Evolutionary conservation across 768 basidiomycete species (phyloP), one percentile per base, ranked within the genome.

Genomic region (Leucogyrophana mollusca): DNA sequence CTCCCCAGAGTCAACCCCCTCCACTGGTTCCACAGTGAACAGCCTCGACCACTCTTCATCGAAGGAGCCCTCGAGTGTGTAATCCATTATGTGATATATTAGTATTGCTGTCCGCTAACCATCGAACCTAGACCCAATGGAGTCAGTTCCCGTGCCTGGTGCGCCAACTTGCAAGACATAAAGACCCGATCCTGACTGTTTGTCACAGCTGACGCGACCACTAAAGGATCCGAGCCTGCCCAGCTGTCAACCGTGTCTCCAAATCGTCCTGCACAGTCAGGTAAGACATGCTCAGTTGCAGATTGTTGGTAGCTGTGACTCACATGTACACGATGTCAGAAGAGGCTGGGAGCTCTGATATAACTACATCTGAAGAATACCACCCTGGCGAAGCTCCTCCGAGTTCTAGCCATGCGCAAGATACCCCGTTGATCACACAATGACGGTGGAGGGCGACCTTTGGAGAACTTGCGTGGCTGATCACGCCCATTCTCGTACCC

Each of bases 391-490:
- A 13, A 30, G 27, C 13, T 13, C 13, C 27, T 30, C 11, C 49
- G 43, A 43, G 41, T 33, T 23, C 49, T 40, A 34, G 47, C 44
- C 14, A 49, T 50, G 8, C 40, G n/a, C 44, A 37, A 52, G 32
- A 57, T 49, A 44, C 45, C 45, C 27, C 56, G 40, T 36, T 46
- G 55, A 51, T 18, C 39, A 18, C 37, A 49, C 70, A 72, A 57
- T 74, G 73, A 74, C 73, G 72, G 67, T 72, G 62, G 70, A 69
- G 73, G 73, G 73, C 73, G 73, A 68, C 73, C 66, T 68, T 74
- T 58, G 65, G 73, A 64, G 59, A 58, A 52, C 60, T 73, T 56
- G 65, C 66, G 50, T 73, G 66, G 70, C 61, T 73, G 47, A 66
- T 68, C 51, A 62, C 64, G 57, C 71, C 69, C 40, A 49, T 71